A percentile compares a stretch with the other conserved stretches of the same genome.
These are phyloP conservation scores for Acorus gramineus DNA, from an alignment of 106 monocot species.

Conservation along the genomic window DNA sequence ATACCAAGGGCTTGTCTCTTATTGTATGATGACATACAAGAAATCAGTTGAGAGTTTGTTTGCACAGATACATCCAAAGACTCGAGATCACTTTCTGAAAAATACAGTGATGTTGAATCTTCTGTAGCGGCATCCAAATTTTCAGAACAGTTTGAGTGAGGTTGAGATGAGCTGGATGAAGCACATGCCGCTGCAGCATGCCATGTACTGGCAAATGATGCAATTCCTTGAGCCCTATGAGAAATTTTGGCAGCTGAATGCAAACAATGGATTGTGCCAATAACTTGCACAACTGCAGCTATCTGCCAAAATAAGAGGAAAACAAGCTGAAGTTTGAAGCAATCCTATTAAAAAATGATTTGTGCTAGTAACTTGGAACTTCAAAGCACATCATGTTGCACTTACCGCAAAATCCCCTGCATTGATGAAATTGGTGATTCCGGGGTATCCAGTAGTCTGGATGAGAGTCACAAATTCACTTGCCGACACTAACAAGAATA, in stretches of 20 bases:
- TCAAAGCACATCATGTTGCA: neutral
- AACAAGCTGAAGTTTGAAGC: neutral
- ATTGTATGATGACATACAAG: conserved; percentile 46
- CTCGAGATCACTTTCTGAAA: conserved; percentile 76
- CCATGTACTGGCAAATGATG: conserved; percentile 72
- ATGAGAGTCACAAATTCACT: conserved; percentile 59
- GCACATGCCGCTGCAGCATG: conserved; percentile 62
- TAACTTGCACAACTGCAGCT: conserved; percentile 68
- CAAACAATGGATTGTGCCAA: conserved; percentile 61
- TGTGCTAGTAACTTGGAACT: neutral
- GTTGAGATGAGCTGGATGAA: conserved; percentile 26
- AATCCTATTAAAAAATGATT: no score
- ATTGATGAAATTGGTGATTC: conserved; percentile 51
- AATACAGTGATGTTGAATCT: conserved; percentile 12
- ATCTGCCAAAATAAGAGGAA: conserved; percentile 31
- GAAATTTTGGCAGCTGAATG: conserved; percentile 85
- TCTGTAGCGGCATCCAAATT: conserved; percentile 25
- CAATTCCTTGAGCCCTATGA: conserved; percentile 68
- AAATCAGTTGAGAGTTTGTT: conserved; percentile 28
- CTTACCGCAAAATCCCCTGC: conserved; percentile 74
- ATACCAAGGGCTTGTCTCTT: conserved; percentile 89
- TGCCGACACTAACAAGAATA: conserved; percentile 46
- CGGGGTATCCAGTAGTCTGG: conserved; percentile 47
- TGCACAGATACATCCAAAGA: conserved; percentile 41
- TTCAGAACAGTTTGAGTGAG: conserved; percentile 22